Percentiles rank a stretch among this genome's conserved stretches.
phyloP scores from a whole-genome alignment of 306 rosid genomes.

The Psophocarpus tetragonolobus region DNA sequence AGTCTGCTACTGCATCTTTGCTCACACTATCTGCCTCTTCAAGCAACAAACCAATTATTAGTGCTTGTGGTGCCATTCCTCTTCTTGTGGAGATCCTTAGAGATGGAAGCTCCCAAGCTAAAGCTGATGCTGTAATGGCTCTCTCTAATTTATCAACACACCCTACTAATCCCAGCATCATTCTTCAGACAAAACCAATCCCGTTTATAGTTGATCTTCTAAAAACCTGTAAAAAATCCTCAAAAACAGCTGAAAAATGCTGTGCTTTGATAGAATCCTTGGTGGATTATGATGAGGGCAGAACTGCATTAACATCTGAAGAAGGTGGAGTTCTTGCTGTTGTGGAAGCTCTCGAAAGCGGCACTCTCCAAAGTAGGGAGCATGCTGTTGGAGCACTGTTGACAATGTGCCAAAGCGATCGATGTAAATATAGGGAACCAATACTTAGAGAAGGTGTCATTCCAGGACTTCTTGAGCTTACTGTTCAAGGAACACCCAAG shows the following conservation, averaged over 20 bases:
- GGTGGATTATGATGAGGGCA: slow-evolving; percentile 70
- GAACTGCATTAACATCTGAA: slow-evolving; percentile 73
- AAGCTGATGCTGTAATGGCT: slow-evolving; percentile 92
- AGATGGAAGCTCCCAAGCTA: slow-evolving; percentile 80
- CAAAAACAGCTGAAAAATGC: slow-evolving; percentile 92
- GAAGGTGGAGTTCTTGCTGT: slow-evolving; percentile 97
- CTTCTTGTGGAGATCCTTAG: slow-evolving; percentile 78
- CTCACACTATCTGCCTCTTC: slow-evolving; percentile 92
- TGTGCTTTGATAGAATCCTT: slow-evolving; percentile 82
- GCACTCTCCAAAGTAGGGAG: slow-evolving; percentile 82
- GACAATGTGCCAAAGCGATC: slow-evolving; percentile 83
- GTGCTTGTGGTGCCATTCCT: slow-evolving; percentile 85
- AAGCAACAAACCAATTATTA: slow-evolving; percentile 75
- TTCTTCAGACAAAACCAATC: slow-evolving; percentile 68
- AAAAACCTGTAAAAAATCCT: slow-evolving; percentile 75
- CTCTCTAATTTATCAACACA: slow-evolving; percentile 89
- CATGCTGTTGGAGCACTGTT: slow-evolving; percentile 84
- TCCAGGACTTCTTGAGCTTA: slow-evolving; percentile 95
- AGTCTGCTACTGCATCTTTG: slow-evolving; percentile 79
- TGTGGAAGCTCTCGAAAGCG: slow-evolving; percentile 88
- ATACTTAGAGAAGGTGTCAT: slow-evolving; percentile 94
- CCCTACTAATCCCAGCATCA: slow-evolving; percentile 54
- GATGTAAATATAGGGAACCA: slow-evolving; percentile 85
- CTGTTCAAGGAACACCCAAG: slow-evolving; percentile 95
- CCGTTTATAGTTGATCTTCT: slow-evolving; percentile 64